Conservation (phyloP, 306 rosid species). For the Cicer arietinum region DNA sequence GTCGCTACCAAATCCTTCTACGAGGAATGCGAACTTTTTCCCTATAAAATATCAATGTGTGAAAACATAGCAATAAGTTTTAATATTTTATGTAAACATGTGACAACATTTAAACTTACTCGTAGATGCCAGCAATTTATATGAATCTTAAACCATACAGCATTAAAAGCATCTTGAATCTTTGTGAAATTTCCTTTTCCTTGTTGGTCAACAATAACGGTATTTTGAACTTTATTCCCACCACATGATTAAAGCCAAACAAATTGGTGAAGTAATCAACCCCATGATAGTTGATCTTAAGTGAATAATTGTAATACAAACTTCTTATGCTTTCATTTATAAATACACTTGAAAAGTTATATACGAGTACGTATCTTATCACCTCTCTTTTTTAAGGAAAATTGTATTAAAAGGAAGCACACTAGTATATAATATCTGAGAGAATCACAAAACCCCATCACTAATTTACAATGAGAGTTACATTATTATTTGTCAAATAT, state of each 20-base stretch:
- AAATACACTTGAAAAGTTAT: background rate
- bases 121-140: slow-evolving; percentile 42
- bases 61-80: background rate
- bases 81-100: background rate
- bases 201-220: background rate
- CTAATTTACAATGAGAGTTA: too few relatives aligned
- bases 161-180: slow-evolving; percentile 42
- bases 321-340: background rate
- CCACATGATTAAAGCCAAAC: background rate
- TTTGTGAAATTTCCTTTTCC: background rate
- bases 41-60: background rate
- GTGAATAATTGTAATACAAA: background rate
- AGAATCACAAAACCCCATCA: too few relatives aligned
- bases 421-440: too few relatives aligned
- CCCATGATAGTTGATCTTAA: background rate
- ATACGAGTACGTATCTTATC: background rate
- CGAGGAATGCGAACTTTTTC: background rate
- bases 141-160: slow-evolving; percentile 48
- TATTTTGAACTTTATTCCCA: background rate
- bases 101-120: slow-evolving; percentile 31
- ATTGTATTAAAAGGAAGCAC: too few relatives aligned
- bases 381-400: too few relatives aligned
- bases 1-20: background rate
- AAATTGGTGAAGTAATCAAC: background rate
- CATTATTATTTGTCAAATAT: too few relatives aligned